Base-by-base conservation (phyloP, 345 rosid species). In the Citrus cavaleriei region DNA sequence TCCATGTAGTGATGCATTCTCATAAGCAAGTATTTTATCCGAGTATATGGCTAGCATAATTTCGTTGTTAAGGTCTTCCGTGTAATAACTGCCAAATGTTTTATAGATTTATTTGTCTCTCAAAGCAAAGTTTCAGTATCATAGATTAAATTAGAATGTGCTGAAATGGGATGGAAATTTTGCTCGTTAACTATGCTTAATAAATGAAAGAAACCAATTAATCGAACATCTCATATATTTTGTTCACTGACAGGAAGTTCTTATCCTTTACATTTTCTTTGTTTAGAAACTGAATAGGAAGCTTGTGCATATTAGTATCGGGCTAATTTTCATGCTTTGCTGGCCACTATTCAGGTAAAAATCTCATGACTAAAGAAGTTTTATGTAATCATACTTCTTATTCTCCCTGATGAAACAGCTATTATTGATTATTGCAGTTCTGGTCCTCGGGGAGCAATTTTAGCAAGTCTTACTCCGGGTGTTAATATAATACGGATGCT, bases 301-400 rank as follows among this genome's bases (percentile, higher is more conserved):
- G 93, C 90, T 96, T 70, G 93, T 96, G 78, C 99, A 96, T 83
- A 84, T 93, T 67, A 94, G 93, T 76, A 83, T 93, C 7, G 99
- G 99, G 72, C 86, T 91, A 65, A 89, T 83, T 63, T 94, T 94
- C 87, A 91, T 91, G 97, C 97, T 96, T 78, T 91, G 97, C 85
- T 90, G 94, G 94, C 97, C 97, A 22, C 34, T 92, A 72, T 90
- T 88, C 92, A 92, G 94, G 97, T 90, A 86, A 46, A 46, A 46
- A 78, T 85, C 40, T 74, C 71, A 19, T 70, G 70, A 18, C 81
- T 75, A n/a, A 14, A 24, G 10, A 68, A 67, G 74, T 68, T 64
- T 71, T 76, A 1, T 67, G 9, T 67, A 24, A 18, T 73, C 73
- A 49, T 77, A 38, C 58, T 54, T 34, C 25, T 4, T 75, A 46